Conservation (phyloP, 73 alveolate species). For the Urostyla sp. region DNA sequence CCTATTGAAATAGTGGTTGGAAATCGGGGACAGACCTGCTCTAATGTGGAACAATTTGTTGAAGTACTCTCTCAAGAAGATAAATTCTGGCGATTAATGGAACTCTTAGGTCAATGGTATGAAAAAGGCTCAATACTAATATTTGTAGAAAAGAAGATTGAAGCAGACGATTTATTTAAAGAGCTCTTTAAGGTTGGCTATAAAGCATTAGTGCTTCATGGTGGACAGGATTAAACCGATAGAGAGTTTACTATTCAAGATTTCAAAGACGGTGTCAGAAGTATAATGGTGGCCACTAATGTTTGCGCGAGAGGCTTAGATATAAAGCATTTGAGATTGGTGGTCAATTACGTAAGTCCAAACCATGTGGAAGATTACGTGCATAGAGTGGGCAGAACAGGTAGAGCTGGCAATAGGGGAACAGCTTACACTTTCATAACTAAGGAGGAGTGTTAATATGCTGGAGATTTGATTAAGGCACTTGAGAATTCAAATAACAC, state of each 20-base stretch:
- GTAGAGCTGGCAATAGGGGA: conserved; percentile 98
- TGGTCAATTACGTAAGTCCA: conserved; percentile 96
- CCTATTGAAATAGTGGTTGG: conserved; percentile 97
- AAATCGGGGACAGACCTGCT: conserved; percentile 94
- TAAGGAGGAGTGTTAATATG: conserved; percentile 90
- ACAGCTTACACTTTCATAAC: conserved; percentile 97
- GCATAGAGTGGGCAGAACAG: conserved; percentile 99
- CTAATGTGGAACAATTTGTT: conserved; percentile 91
- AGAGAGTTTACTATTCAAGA: conserved; percentile 92
- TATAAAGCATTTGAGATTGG: conserved; percentile 90
- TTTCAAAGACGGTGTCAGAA: conserved; percentile 92
- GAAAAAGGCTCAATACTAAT: conserved; percentile 91
- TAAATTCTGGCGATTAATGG: conserved; percentile 86
- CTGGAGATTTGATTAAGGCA: conserved; percentile 93
- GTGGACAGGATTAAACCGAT: conserved; percentile 97
- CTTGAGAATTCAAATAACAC: conserved; percentile 90
- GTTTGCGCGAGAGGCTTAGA: conserved; percentile 98
- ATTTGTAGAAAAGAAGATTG: conserved; percentile 94
- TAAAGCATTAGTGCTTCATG: conserved; percentile 92
- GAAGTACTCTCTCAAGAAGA: conserved; percentile 93
- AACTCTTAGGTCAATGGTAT: conserved; percentile 89
- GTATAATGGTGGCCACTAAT: conserved; percentile 96
- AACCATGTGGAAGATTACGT: conserved; percentile 99
- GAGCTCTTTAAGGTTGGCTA: conserved; percentile 89
- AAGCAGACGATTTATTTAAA: conserved; percentile 95